Conservation (phyloP, 2,329 filamentous ascomycete genomes). For the Fusarium domesticum region DNA sequence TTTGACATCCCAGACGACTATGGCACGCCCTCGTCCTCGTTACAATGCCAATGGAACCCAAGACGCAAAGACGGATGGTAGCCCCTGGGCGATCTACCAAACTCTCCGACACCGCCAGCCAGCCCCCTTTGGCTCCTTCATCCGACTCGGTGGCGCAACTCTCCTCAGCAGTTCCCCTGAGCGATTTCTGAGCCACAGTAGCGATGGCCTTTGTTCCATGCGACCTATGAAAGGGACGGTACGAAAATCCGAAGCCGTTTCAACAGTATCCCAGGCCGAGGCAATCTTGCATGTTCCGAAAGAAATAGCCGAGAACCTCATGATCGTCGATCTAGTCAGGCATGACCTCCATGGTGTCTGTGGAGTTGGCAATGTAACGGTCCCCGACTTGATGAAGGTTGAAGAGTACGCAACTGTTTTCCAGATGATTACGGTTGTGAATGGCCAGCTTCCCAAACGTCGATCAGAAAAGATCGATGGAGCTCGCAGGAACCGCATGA, state of each 20-base stretch:
- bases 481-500: conserved; percentile 5
- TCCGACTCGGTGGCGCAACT: conserved; percentile 66
- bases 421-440: conserved; percentile 85
- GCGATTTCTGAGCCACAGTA: conserved; percentile 67
- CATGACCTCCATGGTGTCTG: conserved; percentile 88
- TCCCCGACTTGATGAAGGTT: conserved; percentile 77
- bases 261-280: conserved; percentile 70
- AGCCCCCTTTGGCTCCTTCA: conserved; percentile 80
- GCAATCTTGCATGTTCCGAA: conserved; percentile 75
- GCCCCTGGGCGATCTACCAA: conserved; percentile 70
- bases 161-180: conserved; percentile 84
- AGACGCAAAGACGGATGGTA: conserved; percentile 9
- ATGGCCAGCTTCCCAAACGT: conserved; percentile 56
- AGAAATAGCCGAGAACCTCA: conserved; percentile 92
- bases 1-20: conserved; percentile 70
- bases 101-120: conserved; percentile 69
- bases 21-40: conserved; percentile 42
- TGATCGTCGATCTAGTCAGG: conserved; percentile 96
- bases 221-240: conserved; percentile 96
- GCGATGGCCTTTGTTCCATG: conserved; percentile 65
- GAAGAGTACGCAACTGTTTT: conserved; percentile 91
- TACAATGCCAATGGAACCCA: not conserved
- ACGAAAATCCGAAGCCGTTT: conserved; percentile 63
- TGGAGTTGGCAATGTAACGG: conserved; percentile 67
- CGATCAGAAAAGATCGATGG: conserved; percentile 13